Conservation (phyloP, 805 yeast genomes). For the Blastobotrys peoriensis region DNA sequence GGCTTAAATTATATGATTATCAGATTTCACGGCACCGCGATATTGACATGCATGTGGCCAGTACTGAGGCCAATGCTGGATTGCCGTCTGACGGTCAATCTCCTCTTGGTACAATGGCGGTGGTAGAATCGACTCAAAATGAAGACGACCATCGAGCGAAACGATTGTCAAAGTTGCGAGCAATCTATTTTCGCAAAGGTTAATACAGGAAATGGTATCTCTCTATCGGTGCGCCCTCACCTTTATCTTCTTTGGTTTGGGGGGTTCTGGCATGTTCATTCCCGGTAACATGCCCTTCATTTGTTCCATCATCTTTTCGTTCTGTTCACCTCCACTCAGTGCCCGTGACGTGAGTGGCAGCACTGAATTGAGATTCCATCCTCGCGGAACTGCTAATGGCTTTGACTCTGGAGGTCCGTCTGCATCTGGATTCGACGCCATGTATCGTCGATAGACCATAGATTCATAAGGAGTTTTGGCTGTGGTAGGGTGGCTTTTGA, state of each 20-base stretch:
- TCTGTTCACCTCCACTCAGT: conserved; percentile 77
- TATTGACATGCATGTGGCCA: background rate
- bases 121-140: background rate
- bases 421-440: conserved; percentile 17
- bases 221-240: conserved; percentile 12
- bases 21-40: background rate
- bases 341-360: conserved; percentile 84
- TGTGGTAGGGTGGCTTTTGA: conserved; percentile 65
- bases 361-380: conserved; percentile 77
- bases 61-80: background rate
- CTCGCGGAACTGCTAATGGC: conserved; percentile 71
- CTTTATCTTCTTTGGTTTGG: conserved; percentile 22
- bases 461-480: conserved; percentile 54
- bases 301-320: conserved; percentile 37
- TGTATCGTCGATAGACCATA: conserved; percentile 18
- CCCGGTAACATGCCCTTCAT: conserved; percentile 25
- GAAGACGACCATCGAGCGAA: background rate
- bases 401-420: conserved; percentile 38
- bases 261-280: conserved; percentile 22
- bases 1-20: background rate
- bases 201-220: background rate
- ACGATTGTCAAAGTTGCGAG: background rate
- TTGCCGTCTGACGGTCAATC: background rate
- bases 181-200: background rate
- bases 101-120: background rate